Evolutionary conservation across 305 asterid genomes (phyloP), one percentile per base, ranked within the genome.

Genomic region (Fraxinus platypoda): DNA sequence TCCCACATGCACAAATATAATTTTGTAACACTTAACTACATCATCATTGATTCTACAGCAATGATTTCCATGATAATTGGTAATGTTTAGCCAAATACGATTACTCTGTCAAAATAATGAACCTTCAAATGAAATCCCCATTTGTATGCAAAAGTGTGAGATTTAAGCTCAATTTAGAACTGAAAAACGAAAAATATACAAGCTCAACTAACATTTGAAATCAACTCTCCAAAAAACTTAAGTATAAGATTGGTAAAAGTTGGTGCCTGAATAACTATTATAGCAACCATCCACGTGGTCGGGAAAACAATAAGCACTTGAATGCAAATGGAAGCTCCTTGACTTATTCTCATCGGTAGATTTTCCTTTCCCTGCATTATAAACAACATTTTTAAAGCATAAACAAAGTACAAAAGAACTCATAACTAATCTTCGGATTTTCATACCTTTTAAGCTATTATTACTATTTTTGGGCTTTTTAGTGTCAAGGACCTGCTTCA

Each of bases 401-500:
- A 77, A 70, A 70, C 12, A 62, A 62, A 62, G 13, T 12, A 15
- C 1, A 9, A 30, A 70, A 30, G 38, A 28, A 30, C 23, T 26
- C 4, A 13, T 15, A 26, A 25, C 21, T 19, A 23, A 52, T n/a
- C 57, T 57, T 34, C 11, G n/a, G 33, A 23, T 70, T 70, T 75
- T 62, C 31, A 77, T 71, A 88, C 92, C 91, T 86, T 84, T 86
- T 17, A 68, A 77, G 57, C 73, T 78, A 81, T 81, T 81, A 83
- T 81, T 77, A 62, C 68, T 77, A 81, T 38, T 82, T 75, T 86
- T 81, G 8, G 82, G 81, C 33, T 71, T 88, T 78, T 84, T 88
- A 52, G 82, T 74, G 75, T 88, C 92, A 49, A 84, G 85, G 75
- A 81, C 84, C 81, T 88, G 91, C 83, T 88, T 89, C 84, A 89